A percentile compares a stretch with the other conserved stretches of the same genome.
Conservation (phyloP, 441 rosid genomes). For the Adansonia grandidieri region DNA sequence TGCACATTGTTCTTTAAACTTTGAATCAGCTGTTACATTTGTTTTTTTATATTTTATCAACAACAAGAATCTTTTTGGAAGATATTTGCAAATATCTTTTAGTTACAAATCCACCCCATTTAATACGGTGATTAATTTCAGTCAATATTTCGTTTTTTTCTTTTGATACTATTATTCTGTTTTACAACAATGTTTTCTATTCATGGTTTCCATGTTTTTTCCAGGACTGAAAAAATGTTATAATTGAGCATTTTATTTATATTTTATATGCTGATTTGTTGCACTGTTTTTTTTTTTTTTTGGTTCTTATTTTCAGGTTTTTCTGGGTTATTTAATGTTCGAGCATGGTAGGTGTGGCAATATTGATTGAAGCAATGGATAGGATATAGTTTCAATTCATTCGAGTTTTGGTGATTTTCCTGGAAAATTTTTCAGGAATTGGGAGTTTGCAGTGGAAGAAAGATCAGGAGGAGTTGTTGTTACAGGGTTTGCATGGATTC, state of each 20-base stretch:
- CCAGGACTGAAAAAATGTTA: slow-evolving; percentile 22
- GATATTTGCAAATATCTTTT: slow-evolving; percentile 23
- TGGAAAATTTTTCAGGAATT: slow-evolving; percentile 11
- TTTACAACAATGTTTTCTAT: neutral
- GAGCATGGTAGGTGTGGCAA: slow-evolving; percentile 27
- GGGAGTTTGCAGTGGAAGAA: neutral
- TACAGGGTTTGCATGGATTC: slow-evolving; percentile 45
- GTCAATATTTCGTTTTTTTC: slow-evolving; percentile 33
- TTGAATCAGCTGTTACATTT: slow-evolving; percentile 20
- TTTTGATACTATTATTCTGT: slow-evolving; percentile 20
- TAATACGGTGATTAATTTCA: slow-evolving; percentile 22
- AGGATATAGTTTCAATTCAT: neutral
- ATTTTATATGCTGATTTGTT: slow-evolving; percentile 32
- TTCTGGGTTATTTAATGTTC: slow-evolving; percentile 21
- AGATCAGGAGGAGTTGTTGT: neutral
- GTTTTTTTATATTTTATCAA: slow-evolving; percentile 21
- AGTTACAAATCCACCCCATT: slow-evolving; percentile 29
- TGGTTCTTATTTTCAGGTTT: neutral
- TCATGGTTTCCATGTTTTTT: slow-evolving; percentile 30
- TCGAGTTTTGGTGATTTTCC: slow-evolving; percentile 15
- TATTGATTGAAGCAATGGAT: slow-evolving; percentile 33
- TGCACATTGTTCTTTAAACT: slow-evolving; percentile 24
- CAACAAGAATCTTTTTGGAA: slow-evolving; percentile 31
- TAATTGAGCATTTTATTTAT: too few species aligned
- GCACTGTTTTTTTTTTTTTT: neutral